phyloP scores from a whole-genome alignment of 176 grass and related monocot species.

The Echinochloa phyllopogon region DNA sequence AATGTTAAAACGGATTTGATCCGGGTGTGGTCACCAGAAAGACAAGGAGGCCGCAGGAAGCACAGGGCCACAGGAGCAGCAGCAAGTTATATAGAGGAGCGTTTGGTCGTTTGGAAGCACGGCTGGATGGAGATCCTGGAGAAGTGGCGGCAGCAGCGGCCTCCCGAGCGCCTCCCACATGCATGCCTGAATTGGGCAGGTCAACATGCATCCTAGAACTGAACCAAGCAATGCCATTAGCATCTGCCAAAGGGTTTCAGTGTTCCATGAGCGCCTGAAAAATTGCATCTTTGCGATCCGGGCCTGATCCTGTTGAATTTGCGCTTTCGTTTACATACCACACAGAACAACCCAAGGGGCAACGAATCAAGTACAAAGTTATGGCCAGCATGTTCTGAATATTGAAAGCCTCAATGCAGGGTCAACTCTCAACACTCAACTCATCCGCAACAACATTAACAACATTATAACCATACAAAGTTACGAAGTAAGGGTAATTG shows the following conservation, averaged over 20 bases:
- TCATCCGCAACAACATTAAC: background rate
- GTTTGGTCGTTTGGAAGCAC: background rate
- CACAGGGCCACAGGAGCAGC: background rate
- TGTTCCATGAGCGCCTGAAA: background rate
- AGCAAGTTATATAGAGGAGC: constrained; percentile 18
- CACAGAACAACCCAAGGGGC: background rate
- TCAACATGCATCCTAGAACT: background rate
- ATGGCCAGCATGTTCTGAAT: background rate
- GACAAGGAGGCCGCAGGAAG: constrained; percentile 7
- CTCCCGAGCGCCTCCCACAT: constrained; percentile 26
- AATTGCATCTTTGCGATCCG: background rate
- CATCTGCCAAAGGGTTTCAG: background rate
- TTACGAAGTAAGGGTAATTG: background rate
- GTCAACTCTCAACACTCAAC: background rate
- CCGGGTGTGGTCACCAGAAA: background rate
- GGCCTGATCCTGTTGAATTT: background rate
- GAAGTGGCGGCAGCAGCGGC: constrained; percentile 44
- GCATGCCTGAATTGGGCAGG: constrained; percentile 25
- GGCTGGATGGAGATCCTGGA: constrained; percentile 34
- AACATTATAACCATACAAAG: background rate
- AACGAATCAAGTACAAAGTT: background rate
- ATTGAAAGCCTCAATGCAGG: background rate
- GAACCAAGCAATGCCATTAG: background rate
- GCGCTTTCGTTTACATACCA: background rate
- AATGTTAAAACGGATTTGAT: background rate